Evolutionary conservation across 2,329 filamentous ascomycete species (phyloP), one percentile per base, ranked within the genome.

Genomic region (Graphilbum ipis-grandicollis): DNA sequence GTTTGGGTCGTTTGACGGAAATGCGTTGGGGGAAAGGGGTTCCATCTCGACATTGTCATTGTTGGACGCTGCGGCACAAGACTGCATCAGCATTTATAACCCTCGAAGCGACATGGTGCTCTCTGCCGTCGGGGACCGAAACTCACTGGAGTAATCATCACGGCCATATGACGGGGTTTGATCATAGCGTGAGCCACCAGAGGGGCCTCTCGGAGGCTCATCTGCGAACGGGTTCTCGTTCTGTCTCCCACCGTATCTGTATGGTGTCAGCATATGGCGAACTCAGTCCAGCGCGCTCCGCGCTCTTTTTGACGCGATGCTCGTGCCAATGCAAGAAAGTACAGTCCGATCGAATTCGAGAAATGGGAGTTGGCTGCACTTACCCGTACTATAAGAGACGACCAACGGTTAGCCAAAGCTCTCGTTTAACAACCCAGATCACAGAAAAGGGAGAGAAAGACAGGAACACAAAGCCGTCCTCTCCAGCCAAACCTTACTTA

Each of bases 21-120:
- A 64, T 34, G 59, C 63, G 41, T 66, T 67, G 42, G 67, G 65
- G 32, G 63, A 56, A 33, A 81, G 66, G 12, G 77, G 67, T 33
- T 71, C 69, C 76, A 85, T 80, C 58, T 86, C 80, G 47, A 83
- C 73, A 47, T 69, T 66, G 48, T 58, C 31, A 56, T 60, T 60
- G 46, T 36, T 37, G 14, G 2, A 13, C 7, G 8, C 15, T 23
- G 7, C 18, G 14, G n/a, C 8, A 19, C 17, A 7, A 26, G 15
- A 19, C 12, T 12, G 15, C 13, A 19, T 2, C 9, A 19, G 15
- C 17, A 33, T n/a, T n/a, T n/a, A n/a, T n/a, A n/a, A n/a, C n/a
- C n/a, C n/a, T n/a, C n/a, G n/a, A n/a, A n/a, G n/a, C n/a, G n/a
- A n/a, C n/a, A n/a, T n/a, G n/a, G n/a, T n/a, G n/a, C n/a, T n/a